These are phyloP conservation scores for Penicillium malachiteum DNA, from an alignment of 495 filamentous ascomycete genomes.

Conservation along the genomic window DNA sequence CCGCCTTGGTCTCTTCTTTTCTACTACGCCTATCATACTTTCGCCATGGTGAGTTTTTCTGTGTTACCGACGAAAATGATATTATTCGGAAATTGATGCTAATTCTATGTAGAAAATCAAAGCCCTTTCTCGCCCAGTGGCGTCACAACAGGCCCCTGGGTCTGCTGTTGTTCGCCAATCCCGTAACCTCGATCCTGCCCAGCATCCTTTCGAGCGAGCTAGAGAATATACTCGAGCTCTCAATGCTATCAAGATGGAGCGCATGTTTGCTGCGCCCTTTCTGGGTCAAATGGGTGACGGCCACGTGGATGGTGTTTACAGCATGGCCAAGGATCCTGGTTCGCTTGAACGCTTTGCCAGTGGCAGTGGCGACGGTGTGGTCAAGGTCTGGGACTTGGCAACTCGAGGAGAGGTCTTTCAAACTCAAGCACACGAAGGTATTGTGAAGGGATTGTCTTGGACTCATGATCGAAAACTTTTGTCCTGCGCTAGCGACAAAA, in stretches of 20 bases:
- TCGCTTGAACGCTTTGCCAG: slow-evolving; percentile 71
- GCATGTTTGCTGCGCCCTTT: slow-evolving; percentile 95
- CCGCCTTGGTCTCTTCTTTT: slow-evolving; percentile 13
- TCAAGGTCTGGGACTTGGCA: slow-evolving; percentile 92
- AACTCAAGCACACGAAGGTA: slow-evolving; percentile 76
- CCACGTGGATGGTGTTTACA: slow-evolving; percentile 91
- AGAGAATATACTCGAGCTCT: slow-evolving; percentile 87
- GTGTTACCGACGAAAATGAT: not conserved
- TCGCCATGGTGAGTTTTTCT: slow-evolving; percentile 25
- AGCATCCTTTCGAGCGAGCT: slow-evolving; percentile 93
- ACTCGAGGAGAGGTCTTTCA: slow-evolving; percentile 78
- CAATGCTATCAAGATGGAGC: slow-evolving; percentile 91
- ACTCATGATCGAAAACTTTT: slow-evolving; percentile 80
- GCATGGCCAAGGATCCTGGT: slow-evolving; percentile 67
- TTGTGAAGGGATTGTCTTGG: slow-evolving; percentile 90
- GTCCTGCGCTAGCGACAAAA: slow-evolving; percentile 84
- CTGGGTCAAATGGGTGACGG: slow-evolving; percentile 82
- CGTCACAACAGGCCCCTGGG: slow-evolving; percentile 77
- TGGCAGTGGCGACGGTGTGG: slow-evolving; percentile 79
- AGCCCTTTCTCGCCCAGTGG: slow-evolving; percentile 75
- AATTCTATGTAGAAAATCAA: slow-evolving; percentile 73
- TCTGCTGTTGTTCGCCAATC: slow-evolving; percentile 68
- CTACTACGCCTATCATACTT: slow-evolving; percentile 10
- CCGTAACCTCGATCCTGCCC: slow-evolving; percentile 86
- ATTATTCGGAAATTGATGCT: slow-evolving; percentile 3